Evolutionary conservation across 164 flowering plant species (phyloP), one percentile per base, ranked within the genome.

Genomic region (Liriodendron chinense): DNA sequence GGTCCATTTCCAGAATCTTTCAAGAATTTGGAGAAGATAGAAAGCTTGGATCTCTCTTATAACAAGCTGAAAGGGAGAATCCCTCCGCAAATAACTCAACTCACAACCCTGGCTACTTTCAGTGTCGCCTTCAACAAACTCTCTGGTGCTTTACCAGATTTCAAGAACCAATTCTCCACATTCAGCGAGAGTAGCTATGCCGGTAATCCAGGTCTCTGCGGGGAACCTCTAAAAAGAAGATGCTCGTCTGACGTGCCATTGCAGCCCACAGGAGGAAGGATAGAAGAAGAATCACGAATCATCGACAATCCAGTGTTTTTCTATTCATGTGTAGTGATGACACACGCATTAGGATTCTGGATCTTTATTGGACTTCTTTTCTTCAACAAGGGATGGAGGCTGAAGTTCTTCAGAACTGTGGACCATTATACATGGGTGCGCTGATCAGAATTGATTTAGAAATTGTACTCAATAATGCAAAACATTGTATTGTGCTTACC

Each of bases 101-200:
- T 70, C 28, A 13, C 22, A 13, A n/a, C 72, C 12, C 20, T 70
- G 8, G 3, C 72, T 26, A 22, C 34, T 23, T 70, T 70, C 23
- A 70, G 43, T 13, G 72, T 70, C 14, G 59, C 72, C 72, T 70
- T 49, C 34, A 70, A 70, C 34, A 50, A 22, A n/a, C 49, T 70
- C 4, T 49, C 72, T 10, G 72, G 72, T 1, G 62, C 1, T 1
- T 9, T 70, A 3, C 72, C 62, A 53, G 16, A 47, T 47, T 22
- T 23, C 28, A 22, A 34, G 43, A 34, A 23, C 1, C 72, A 70
- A 50, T 70, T 70, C 22, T 13, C 9, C 16, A 70, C 72, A 10
- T 70, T 70, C 72, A n/a, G n/a, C 0, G 62, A 49, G 18, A 70
- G 62, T 24, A 50, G 62, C 59, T 50, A 70, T 23, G 43, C 1